These are phyloP conservation scores for Umbelopsis ramanniana DNA, from an alignment of 192 early-diverging fungal genomes.

Conservation along the genomic window DNA sequence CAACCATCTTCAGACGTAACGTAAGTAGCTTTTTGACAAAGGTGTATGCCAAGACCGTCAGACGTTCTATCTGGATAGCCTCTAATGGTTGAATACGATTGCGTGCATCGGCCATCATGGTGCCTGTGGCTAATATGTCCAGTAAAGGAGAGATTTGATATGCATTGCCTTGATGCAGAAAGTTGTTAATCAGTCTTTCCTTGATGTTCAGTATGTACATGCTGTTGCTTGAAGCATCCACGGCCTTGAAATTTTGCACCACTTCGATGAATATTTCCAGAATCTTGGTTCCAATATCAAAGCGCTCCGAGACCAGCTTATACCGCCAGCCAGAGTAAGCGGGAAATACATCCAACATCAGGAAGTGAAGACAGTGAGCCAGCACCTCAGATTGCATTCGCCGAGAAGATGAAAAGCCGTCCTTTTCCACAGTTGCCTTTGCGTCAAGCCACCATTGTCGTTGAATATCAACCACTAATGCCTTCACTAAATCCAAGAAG, in stretches of 20 bases:
- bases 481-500: conserved; percentile 32
- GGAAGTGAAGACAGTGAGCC: conserved; percentile 27
- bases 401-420: background rate
- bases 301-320: conserved; percentile 30
- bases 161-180: conserved; percentile 53
- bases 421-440: background rate
- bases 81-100: conserved; percentile 36
- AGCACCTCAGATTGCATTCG: conserved; percentile 27
- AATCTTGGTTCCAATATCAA: conserved; percentile 33
- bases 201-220: conserved; percentile 21
- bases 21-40: conserved; percentile 48
- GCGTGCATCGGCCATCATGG: conserved; percentile 34
- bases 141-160: conserved; percentile 50
- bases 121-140: conserved; percentile 46
- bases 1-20: conserved; percentile 29
- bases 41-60: conserved; percentile 42
- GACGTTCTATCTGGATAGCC: conserved; percentile 24
- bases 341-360: conserved; percentile 37
- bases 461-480: conserved; percentile 32
- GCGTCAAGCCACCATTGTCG: conserved; percentile 14
- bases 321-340: conserved; percentile 41
- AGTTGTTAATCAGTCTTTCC: conserved; percentile 39
- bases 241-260: conserved; percentile 19
- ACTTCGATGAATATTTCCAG: conserved; percentile 33
- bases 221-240: background rate